Base-by-base conservation (phyloP, 805 yeast species). In the Yarrowia porcina region DNA sequence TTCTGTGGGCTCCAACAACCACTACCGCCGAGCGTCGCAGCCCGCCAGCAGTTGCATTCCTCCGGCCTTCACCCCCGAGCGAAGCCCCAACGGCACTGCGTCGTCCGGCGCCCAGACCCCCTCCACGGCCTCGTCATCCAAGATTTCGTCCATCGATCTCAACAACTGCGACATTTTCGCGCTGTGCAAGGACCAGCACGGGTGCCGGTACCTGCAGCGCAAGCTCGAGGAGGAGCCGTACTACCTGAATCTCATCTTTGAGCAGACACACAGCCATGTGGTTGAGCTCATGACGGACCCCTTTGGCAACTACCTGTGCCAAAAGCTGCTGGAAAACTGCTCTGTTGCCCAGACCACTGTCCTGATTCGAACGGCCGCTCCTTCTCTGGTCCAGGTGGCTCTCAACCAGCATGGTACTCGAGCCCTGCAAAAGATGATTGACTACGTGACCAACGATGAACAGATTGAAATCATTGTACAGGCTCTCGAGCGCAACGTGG, bases 351-450 rank as follows among this genome's bases (percentile, higher is more conserved):
- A 93, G 75, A 79, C 97, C 65, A 78, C 88, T 13, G 74, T 79
- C 15, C 74, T 94, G 50, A 87, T 93, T 30, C 77, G 82, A 65
- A 85, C 85, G 66, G 90, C 96, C 5, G 80, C 91, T 2, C 83
- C 88, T 1, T 85, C 85, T 42, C 82, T 92, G 70, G 86, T 89
- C 42, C 78, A 87, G 42, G 88, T 94, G 66, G 96, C 98, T 0
- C 78, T 89, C 65, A 92, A 92, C 70, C 96, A 96, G 32, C 97
- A 94, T 73, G 99, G 99, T 12, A 94, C 98, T 1, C 82, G 99
- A 68, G 97, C 98, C 1, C 77, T 94, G 65, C 99, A 94, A 73
- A 92, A 90, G 73, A 79, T 92, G 67, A 90, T 94, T 59, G 98
- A 94, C 72, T 88, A 90, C 68, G 81, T 90, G 56, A 74, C 81